Base-by-base conservation (phyloP, 192 early-diverging fungal genomes). In the Backusella macrospora region DNA sequence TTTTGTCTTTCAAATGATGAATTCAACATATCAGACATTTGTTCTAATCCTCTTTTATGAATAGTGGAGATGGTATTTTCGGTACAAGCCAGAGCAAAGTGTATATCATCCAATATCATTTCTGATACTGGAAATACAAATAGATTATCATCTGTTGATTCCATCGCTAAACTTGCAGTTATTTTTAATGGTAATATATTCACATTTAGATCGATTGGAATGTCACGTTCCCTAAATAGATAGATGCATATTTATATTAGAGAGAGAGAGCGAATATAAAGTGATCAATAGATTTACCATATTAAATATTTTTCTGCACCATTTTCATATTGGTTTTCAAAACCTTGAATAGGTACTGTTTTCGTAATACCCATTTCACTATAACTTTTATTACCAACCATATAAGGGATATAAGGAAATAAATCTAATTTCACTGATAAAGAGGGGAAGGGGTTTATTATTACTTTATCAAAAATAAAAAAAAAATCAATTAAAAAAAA, bases 41-140 rank as follows among this genome's bases (percentile, higher is more conserved):
- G 44, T 14, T 68, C 23, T 16, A 68, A 10, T 0, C 67, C 67
- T 47, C 45, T 45, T 6, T 18, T 45, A 6, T 68, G 18, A 34
- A 68, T 46, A 5, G 21, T 68, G 6, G 42, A 46, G 6, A 68
- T 29, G n/a, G 15, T 43, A 68, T 68, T 45, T 23, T 39, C 21
- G 7, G 39, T 47, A 7, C 42, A 47, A 29, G 67, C 18, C 14
- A 47, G 34, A 6, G 42, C 42, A 29, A 68, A 68, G 34, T 68
- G 67, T 10, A 68, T 16, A 47, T 68, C 67, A 68, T 68, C 67
- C 43, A 68, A 29, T 42, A 47, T 26, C 42, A 68, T 46, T 26
- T 68, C 42, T 6, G 42, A 68, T 0, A 47, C 67, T 13, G 67
- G 67, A 26, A 68, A 68, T 14, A 26, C 5, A 23, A 68, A 14